These are phyloP conservation scores for Myxozyma neotropica DNA, from an alignment of 805 yeast species.

Conservation along the genomic window DNA sequence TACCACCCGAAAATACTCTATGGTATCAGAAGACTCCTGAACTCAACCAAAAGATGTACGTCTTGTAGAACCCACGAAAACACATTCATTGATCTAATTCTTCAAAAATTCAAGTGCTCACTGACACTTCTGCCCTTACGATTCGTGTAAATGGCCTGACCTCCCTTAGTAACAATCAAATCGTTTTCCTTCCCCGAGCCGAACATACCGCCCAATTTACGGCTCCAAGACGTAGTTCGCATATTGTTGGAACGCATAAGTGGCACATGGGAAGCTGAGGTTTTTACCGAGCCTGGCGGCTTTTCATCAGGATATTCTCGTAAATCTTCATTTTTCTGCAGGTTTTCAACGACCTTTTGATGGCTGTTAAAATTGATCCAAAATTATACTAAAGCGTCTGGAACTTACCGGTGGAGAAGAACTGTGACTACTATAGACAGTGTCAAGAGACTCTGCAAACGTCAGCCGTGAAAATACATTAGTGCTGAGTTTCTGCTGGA, in stretches of 20 bases:
- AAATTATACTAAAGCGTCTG: neutral
- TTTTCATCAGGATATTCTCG: neutral
- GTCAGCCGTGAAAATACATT: slow-evolving; percentile 10
- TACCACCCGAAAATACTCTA: too few species aligned
- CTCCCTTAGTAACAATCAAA: slow-evolving; percentile 19
- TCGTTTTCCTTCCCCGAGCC: slow-evolving; percentile 31
- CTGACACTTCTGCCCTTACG: slow-evolving; percentile 28
- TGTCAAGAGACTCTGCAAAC: neutral
- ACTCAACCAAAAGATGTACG: too few species aligned
- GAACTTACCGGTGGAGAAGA: neutral
- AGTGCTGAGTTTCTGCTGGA: slow-evolving; percentile 38
- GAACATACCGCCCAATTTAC: slow-evolving; percentile 28
- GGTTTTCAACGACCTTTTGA: neutral
- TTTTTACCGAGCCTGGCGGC: neutral
- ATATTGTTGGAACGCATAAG: neutral
- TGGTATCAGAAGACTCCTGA: too few species aligned
- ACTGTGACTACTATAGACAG: neutral
- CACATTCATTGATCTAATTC: neutral
- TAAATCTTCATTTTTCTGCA: neutral
- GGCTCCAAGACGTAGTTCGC: slow-evolving; percentile 26
- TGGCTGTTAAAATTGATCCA: neutral
- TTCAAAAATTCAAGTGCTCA: slow-evolving; percentile 17
- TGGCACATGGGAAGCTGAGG: neutral
- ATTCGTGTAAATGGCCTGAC: slow-evolving; percentile 1
- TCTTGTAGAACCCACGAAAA: too few species aligned